Percentiles rank a stretch among this genome's conserved stretches.
These are phyloP conservation scores for Komagataella pseudopastoris DNA, from an alignment of 805 yeast species.

Conservation along the genomic window DNA sequence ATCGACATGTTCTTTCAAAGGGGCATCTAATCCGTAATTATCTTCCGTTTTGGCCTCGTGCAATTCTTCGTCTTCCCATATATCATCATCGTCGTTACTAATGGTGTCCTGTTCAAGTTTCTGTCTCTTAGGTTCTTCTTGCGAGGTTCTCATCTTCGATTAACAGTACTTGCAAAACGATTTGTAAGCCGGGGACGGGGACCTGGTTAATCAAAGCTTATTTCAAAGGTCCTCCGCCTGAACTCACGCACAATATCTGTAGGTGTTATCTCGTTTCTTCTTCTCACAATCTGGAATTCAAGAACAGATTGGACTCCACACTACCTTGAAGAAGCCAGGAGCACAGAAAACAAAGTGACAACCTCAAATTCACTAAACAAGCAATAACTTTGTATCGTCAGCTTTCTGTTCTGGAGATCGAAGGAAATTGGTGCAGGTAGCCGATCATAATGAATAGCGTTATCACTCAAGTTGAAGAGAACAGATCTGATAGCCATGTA, in stretches of 20 bases:
- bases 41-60: not conserved
- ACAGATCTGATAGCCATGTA: not conserved
- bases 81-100: not conserved
- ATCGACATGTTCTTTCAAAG: not conserved
- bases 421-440: not conserved
- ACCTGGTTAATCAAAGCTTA: too few species aligned
- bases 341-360: not conserved
- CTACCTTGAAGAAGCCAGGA: not conserved
- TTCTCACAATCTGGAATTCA: not conserved
- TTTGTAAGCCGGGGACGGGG: too few species aligned
- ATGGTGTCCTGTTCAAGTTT: not conserved
- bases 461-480: conserved; percentile 38
- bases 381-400: not conserved
- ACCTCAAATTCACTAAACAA: not conserved
- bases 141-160: not conserved
- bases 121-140: not conserved
- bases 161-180: too few species aligned
- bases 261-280: not conserved
- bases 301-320: not conserved
- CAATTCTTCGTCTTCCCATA: not conserved
- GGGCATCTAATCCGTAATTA: not conserved
- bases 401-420: not conserved
- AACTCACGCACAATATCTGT: not conserved
- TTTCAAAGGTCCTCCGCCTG: not conserved
- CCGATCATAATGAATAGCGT: conserved; percentile 20